phyloP scores from a whole-genome alignment of 768 basidiomycete genomes.

The Mycena galericulata region DNA sequence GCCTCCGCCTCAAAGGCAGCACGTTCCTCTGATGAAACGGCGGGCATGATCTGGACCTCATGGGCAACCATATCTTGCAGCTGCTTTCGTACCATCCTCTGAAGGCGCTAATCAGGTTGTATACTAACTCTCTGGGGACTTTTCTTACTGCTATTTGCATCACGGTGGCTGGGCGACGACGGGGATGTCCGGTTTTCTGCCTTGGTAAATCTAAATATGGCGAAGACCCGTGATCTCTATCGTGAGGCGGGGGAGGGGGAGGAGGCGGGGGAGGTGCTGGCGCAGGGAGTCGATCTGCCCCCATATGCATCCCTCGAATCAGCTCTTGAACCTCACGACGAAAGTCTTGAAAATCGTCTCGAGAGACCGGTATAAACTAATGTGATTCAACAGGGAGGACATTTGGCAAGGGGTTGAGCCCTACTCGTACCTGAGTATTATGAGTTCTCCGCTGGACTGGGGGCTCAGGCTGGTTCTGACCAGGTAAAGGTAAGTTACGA shows the following conservation, averaged over 20 bases:
- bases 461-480: no score
- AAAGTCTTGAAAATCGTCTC: background rate
- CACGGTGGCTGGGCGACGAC: background rate
- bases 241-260: background rate
- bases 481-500: no score
- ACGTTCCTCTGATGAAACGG: background rate
- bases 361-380: background rate
- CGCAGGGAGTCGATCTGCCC: background rate
- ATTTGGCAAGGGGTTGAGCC: no score
- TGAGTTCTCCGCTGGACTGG: no score
- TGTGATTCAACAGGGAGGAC: no score
- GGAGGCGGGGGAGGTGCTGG: background rate
- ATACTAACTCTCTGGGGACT: background rate
- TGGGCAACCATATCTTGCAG: background rate
- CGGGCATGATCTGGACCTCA: background rate
- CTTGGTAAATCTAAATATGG: conserved; percentile 2
- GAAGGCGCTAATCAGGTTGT: background rate
- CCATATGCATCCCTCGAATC: background rate
- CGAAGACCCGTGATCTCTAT: background rate
- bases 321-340: background rate
- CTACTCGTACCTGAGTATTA: no score
- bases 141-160: conserved; percentile 2
- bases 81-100: conserved; percentile 2
- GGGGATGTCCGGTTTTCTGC: background rate
- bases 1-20: background rate